Evolutionary conservation across 2,329 filamentous ascomycete genomes (phyloP).

Genomic region (Fusarium austroafricanum): DNA sequence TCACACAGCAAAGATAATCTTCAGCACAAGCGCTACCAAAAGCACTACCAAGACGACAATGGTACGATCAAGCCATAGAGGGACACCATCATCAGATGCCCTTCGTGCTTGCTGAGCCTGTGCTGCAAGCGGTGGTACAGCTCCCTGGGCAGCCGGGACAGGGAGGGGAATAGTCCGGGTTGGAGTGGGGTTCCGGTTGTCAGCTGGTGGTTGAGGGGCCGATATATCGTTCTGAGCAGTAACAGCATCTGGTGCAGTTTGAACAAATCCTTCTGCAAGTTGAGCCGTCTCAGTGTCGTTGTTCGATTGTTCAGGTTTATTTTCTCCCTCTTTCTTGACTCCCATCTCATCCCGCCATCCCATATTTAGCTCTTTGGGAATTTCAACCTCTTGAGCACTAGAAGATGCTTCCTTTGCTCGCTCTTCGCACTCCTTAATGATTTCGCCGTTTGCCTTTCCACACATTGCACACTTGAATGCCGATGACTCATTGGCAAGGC

Average conservation of each 20-base stretch:
- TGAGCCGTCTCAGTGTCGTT: conserved; percentile 59
- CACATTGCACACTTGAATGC: conserved; percentile 78
- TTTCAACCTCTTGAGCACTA: conserved; percentile 56
- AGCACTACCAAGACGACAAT: conserved; percentile 79
- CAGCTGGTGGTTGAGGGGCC: conserved; percentile 12
- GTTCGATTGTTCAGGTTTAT: conserved; percentile 24
- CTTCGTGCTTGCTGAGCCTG: conserved; percentile 38
- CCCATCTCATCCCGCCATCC: conserved; percentile 79
- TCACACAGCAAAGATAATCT: conserved; percentile 57
- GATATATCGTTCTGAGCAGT: neutral
- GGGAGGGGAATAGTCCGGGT: conserved; percentile 24
- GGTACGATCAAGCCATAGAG: conserved; percentile 82
- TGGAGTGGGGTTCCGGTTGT: conserved; percentile 28
- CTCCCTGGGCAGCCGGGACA: conserved; percentile 16
- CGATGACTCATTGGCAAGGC: conserved; percentile 75
- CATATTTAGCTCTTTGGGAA: conserved; percentile 70
- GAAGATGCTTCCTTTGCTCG: conserved; percentile 57
- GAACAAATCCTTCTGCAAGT: conserved; percentile 69
- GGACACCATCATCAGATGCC: conserved; percentile 61
- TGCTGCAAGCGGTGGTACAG: conserved; percentile 13
- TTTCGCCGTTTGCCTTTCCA: conserved; percentile 76
- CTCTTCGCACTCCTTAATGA: conserved; percentile 77
- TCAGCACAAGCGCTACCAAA: conserved; percentile 76
- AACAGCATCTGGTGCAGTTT: conserved; percentile 53
- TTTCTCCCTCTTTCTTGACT: conserved; percentile 42